Evolutionary conservation across 345 rosid genomes (phyloP), one percentile per base, ranked within the genome.

Genomic region (Eucalyptus pauciflora): DNA sequence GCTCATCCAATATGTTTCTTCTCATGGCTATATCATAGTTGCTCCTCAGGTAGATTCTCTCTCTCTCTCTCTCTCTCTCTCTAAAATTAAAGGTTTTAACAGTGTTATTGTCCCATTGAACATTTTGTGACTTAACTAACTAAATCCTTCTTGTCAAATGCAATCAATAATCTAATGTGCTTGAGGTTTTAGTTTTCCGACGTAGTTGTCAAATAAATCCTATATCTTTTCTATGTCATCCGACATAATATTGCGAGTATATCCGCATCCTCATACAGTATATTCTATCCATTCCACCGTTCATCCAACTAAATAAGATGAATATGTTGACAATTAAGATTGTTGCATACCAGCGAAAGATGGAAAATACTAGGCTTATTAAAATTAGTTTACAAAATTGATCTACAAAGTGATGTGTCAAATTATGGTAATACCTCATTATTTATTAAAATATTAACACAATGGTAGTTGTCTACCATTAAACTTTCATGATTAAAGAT

Each of bases 1-100:
- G 91, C 99, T 97, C 88, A 88, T 97, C 91, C 94, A 88, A 69
- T 99, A 97, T 87, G 90, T 97, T 89, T 96, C 99, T 90, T 97
- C 99, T 87, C 96, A 96, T 94, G 99, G 99, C 87, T 97, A 95
- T 71, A 71, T 71, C 46, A 22, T 37, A 27, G 46, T 71, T 6
- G 83, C 27, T 37, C 83, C 46, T 71, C 83, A 37, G 83, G 83
- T 37, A 37, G 13, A 37, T 1, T 69, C 45, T 69, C 81, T 69
- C 45, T 71, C 41, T 33, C 45, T 41, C 45, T 62, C 71, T 64
- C 71, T 64, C 71, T 62, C 33, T 62, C 71, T 29, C 58, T 54
- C 58, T 52, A 10, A 69, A 16, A 17, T 16, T 8, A 33, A 10
- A 37, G 25, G 81, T 8, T 71, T 71, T 71, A 16, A 8, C 24